Evolutionary conservation across 768 basidiomycete species (phyloP).

Genomic region (Hysterangium stoloniferum): DNA sequence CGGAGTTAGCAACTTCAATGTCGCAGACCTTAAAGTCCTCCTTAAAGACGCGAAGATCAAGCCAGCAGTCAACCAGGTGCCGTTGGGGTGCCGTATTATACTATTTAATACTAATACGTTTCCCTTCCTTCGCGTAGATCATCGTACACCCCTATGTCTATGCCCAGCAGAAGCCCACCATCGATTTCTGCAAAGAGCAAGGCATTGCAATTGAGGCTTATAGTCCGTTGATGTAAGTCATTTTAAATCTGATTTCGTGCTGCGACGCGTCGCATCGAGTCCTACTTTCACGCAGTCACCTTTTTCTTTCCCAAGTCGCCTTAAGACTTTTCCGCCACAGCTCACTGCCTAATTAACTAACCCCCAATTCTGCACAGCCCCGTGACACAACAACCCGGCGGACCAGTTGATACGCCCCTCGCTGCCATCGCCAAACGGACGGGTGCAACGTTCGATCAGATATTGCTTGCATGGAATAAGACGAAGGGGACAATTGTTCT

Average conservation of each 20-base stretch:
- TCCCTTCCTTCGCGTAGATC: slow-evolving; percentile 34
- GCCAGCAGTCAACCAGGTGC: slow-evolving; percentile 62
- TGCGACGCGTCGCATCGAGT: no score
- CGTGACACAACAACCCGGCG: slow-evolving; percentile 49
- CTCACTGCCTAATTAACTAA: no score
- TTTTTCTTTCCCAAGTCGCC: no score
- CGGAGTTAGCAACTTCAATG: slow-evolving; percentile 63
- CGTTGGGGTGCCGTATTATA: slow-evolving; percentile 6
- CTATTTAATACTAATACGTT: background rate
- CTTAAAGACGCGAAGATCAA: slow-evolving; percentile 52
- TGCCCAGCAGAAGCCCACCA: slow-evolving; percentile 39
- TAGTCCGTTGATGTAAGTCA: slow-evolving; percentile 50
- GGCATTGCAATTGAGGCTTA: slow-evolving; percentile 68
- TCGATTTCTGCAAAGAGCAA: slow-evolving; percentile 50
- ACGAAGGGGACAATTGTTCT: slow-evolving; percentile 58
- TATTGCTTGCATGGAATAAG: slow-evolving; percentile 66
- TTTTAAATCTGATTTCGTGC: background rate
- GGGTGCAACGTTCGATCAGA: slow-evolving; percentile 51
- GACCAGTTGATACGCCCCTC: slow-evolving; percentile 56
- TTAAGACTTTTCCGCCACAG: background rate
- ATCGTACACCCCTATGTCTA: slow-evolving; percentile 66
- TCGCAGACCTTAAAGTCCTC: slow-evolving; percentile 44
- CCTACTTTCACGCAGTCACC: no score
- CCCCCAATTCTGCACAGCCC: slow-evolving; percentile 35
- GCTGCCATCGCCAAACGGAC: slow-evolving; percentile 43